Evolutionary conservation across 2,329 filamentous ascomycete genomes (phyloP).

Genomic region (Xylogone sp.): DNA sequence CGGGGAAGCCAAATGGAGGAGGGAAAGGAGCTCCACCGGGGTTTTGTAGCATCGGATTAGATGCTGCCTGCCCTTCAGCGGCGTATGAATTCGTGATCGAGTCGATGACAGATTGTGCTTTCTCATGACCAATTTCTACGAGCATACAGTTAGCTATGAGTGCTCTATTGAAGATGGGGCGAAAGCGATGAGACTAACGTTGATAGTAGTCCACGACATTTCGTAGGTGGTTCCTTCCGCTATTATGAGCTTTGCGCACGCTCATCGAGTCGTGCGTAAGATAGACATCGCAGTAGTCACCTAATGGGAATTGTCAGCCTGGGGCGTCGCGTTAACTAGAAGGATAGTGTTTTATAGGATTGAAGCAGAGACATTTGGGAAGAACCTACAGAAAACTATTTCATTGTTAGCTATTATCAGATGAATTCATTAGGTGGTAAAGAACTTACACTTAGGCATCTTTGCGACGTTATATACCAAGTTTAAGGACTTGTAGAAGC

Average conservation of each 20-base stretch:
- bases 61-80: conserved; percentile 82
- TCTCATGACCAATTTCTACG: conserved; percentile 93
- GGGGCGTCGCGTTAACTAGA: conserved; percentile 10
- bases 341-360: background rate
- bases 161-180: conserved; percentile 1
- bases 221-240: conserved; percentile 90
- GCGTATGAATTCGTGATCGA: conserved; percentile 95
- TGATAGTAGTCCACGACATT: conserved; percentile 99
- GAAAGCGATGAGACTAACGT: conserved; percentile 49
- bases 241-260: conserved; percentile 98
- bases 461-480: conserved; percentile 33
- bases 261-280: conserved; percentile 99
- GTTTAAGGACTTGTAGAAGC: background rate
- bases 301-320: conserved; percentile 28
- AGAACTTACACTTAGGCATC: conserved; percentile 82
- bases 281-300: conserved; percentile 99
- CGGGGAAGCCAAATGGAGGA: conserved; percentile 61
- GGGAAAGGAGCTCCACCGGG: conserved; percentile 44
- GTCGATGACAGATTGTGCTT: conserved; percentile 97
- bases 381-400: conserved; percentile 66
- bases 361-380: conserved; percentile 1
- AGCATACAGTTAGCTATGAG: background rate
- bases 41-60: conserved; percentile 80
- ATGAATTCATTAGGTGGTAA: conserved; percentile 9
- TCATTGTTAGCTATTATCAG: conserved; percentile 32